Evolutionary conservation across 2,329 filamentous ascomycete genomes (phyloP).

Genomic region (Fonsecaea monophora): DNA sequence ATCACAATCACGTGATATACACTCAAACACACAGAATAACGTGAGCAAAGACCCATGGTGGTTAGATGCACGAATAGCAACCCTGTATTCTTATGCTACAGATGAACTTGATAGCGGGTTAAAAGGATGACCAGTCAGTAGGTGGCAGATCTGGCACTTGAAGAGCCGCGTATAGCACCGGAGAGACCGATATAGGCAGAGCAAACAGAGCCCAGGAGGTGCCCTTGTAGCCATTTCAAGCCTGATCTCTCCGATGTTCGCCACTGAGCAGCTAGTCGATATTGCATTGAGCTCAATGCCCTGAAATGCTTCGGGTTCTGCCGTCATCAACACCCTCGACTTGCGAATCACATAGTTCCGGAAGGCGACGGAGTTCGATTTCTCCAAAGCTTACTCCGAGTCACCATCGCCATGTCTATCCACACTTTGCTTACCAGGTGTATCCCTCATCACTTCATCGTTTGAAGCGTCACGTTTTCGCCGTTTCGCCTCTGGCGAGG

Average conservation of each 20-base stretch:
- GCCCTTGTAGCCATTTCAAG: background rate
- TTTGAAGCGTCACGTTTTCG: slow-evolving; percentile 46
- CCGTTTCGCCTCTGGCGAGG: slow-evolving; percentile 52
- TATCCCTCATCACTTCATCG: slow-evolving; percentile 21
- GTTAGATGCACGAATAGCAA: background rate
- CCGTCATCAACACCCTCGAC: background rate
- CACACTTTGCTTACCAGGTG: slow-evolving; percentile 18
- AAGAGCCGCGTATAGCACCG: background rate
- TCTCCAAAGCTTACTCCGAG: slow-evolving; percentile 40
- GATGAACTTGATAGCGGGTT: background rate
- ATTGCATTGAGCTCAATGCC: background rate
- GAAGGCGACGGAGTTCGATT: background rate
- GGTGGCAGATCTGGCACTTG: background rate
- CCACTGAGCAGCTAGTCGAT: background rate
- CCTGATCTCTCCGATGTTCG: background rate
- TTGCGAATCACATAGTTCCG: background rate
- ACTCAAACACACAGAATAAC: too few species aligned
- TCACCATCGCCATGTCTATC: slow-evolving; percentile 36
- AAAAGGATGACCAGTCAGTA: background rate
- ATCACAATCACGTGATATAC: background rate
- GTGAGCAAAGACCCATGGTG: background rate
- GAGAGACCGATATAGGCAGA: background rate
- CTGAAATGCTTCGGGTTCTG: background rate
- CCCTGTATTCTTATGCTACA: background rate
- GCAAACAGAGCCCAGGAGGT: background rate